Evolutionary conservation across 495 filamentous ascomycete genomes (phyloP), one percentile per base, ranked within the genome.

Genomic region (Penicillium subrubescens): DNA sequence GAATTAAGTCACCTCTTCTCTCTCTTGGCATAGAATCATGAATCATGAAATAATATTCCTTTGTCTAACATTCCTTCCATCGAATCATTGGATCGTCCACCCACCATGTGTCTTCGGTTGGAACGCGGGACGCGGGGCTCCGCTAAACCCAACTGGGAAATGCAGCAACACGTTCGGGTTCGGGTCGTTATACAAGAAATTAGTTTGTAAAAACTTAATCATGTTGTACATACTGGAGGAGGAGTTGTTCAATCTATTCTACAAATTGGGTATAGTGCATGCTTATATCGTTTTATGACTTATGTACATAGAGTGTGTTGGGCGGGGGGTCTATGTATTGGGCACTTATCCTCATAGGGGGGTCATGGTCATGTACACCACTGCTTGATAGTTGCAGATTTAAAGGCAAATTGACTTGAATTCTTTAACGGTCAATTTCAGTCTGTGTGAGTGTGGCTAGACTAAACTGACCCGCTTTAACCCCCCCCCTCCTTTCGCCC

Each of bases 101-200:
- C 5, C 44, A 21, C 43, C 27, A 29, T 21, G 21, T 33, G 14
- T 2, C 44, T 52, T 60, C 33, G 41, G 51, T 64, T 64, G 57
- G 51, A 34, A 65, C 62, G 50, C 39, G 53, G 65, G 57, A 67
- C 65, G 65, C 60, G 65, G 65, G 65, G 65, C 60, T 46, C 44
- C 39, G 43, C 66, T 68, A 68, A 68, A 64, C 66, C 66, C 55
- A 59, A 60, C 58, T 12, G 21, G 62, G 66, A 37, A 68, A 60
- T 60, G 35, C 19, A 60, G 23, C 46, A 50, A 60, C 48, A 52
- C 23, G 48, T 31, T 52, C 23, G 23, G 23, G 7, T 29, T 7
- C 25, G 17, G 17, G n/a, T 56, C 2, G 53, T 34, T 5, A 2
- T 41, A 11, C 12, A 14, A 37, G 14, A n/a, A 33, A 7, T 6